phyloP scores from a whole-genome alignment of 129 eudicot species.

The Pseudognaphalium luteoalbum region DNA sequence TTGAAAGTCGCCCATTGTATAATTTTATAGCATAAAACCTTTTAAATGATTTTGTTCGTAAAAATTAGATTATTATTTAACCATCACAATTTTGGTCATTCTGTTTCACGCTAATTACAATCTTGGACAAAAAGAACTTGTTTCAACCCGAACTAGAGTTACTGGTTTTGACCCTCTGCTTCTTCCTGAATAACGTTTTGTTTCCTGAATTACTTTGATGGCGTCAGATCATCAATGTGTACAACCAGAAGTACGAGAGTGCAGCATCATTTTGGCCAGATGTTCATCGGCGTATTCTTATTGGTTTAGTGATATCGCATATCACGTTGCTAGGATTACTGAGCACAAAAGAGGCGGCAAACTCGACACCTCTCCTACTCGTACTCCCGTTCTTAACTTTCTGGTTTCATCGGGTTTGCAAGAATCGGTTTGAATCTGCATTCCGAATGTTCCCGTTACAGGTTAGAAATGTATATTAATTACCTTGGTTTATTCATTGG shows the following conservation, averaged over 20 bases:
- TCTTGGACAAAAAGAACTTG: too few species aligned
- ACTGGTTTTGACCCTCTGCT: background rate
- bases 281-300: conserved; percentile 73
- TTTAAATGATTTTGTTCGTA: too few species aligned
- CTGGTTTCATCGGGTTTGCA: conserved; percentile 77
- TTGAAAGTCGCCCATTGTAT: conserved; percentile 12
- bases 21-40: too few species aligned
- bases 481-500: background rate
- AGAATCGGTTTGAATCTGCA: conserved; percentile 86
- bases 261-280: conserved; percentile 97
- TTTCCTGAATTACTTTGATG: conserved; percentile 9
- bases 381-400: conserved; percentile 77
- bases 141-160: background rate
- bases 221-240: conserved; percentile 81
- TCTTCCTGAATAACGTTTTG: conserved; percentile 9
- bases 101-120: background rate
- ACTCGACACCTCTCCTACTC: conserved; percentile 59
- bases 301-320: conserved; percentile 75
- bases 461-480: conserved; percentile 43
- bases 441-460: conserved; percentile 77
- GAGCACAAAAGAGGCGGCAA: conserved; percentile 64
- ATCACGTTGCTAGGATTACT: conserved; percentile 70
- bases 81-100: background rate
- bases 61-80: too few species aligned
- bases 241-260: conserved; percentile 89